These are phyloP conservation scores for Eragrostis nindensis DNA, from an alignment of 176 grass and related monocot genomes.

Conservation along the genomic window DNA sequence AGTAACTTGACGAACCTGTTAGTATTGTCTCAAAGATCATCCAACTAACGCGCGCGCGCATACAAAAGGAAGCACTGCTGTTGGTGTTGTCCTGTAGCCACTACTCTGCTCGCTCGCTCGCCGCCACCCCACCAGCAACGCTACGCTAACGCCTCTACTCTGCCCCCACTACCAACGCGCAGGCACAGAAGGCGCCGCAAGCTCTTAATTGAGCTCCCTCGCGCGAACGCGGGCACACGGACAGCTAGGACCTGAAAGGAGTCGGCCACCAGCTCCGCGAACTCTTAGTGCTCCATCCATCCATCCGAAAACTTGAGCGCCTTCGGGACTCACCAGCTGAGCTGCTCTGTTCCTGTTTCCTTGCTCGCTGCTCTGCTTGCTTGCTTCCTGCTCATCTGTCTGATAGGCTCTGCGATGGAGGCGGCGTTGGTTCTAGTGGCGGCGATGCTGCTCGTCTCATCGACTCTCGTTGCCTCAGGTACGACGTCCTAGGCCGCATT, in stretches of 20 bases:
- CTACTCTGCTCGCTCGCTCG: background rate
- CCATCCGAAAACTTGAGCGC: too few relatives aligned
- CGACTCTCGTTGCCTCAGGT: conserved; percentile 52
- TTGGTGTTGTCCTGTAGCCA: conserved; percentile 5
- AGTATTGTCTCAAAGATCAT: background rate
- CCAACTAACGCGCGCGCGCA: background rate
- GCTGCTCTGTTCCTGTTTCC: background rate
- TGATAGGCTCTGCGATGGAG: conserved; percentile 25
- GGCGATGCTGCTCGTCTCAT: conserved; percentile 37
- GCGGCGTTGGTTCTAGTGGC: conserved; percentile 32
- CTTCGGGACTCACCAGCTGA: too few relatives aligned
- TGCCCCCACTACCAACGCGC: background rate
- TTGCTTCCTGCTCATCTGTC: background rate
- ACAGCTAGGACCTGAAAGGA: conserved; percentile 36
- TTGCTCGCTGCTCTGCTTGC: background rate
- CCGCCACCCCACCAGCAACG: background rate
- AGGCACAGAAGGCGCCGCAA: background rate
- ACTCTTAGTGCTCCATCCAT: background rate
- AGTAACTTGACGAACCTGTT: too few relatives aligned
- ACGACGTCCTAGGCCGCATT: background rate
- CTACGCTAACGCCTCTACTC: background rate
- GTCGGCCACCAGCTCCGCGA: background rate
- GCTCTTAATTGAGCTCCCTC: conserved; percentile 1
- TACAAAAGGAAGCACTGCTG: too few relatives aligned
- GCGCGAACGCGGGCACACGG: background rate